Evolutionary conservation across 257 asterid genomes (phyloP), one percentile per base, ranked within the genome.

Genomic region (Thymus quinquecostatus): DNA sequence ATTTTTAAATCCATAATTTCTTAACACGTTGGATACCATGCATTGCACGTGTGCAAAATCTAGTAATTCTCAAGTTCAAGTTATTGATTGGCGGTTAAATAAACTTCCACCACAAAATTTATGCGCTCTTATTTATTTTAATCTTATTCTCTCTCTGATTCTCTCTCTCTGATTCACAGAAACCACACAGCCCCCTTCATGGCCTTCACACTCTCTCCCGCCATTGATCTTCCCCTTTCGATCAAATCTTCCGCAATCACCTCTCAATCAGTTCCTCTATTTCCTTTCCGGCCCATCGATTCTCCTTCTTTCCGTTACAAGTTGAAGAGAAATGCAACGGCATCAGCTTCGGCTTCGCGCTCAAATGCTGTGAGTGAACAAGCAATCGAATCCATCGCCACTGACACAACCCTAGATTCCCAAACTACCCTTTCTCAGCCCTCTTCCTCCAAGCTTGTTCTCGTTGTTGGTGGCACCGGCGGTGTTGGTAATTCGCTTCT

Each of bases 381-480:
- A 68, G 65, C 40, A 36, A 36, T 36, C 5, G 40, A 36, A 36
- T 36, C 40, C 40, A 36, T 36, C 40, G 38, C 74, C 69, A 21
- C 86, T 45, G 84, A 80, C 4, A 51, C 82, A 36, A 45, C 64
- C 13, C 77, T 72, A 55, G 81, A 77, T 71, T 73, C 84, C 27
- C 69, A 48, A 41, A 33, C 53, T 11, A 1, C 63, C 59, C 38
- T 71, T 68, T 60, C 79, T 8, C 33, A 60, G 2, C 74, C 85
- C 1, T 75, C 89, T 45, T 78, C 87, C 21, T 83, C 94, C 28
- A 93, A 87, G 88, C 87, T 88, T 2, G 96, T 93, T 79, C 96
- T 93, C 64, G 98, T 93, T 29, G 85, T 88, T 79, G 98, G 98
- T 41, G 97, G 94, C 79, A 82, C 97, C 50, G 98, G 98, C n/a